phyloP scores from a whole-genome alignment of 352 stramenopile genomes.

The Phytophthora tubulina region DNA sequence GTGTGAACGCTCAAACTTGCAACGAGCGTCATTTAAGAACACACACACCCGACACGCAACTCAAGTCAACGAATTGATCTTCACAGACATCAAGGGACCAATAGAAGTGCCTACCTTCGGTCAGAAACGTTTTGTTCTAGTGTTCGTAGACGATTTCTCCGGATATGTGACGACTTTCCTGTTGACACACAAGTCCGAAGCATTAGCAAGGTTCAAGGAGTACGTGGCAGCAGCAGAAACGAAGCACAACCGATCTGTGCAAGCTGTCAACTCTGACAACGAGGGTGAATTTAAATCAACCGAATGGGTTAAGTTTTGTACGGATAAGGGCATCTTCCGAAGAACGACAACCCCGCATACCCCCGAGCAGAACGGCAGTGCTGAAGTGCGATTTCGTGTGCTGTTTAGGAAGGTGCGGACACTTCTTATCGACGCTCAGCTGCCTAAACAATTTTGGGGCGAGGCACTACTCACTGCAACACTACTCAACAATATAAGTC shows the following conservation, averaged over 20 bases:
- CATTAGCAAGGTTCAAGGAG: conserved; percentile 6
- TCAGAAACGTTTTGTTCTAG: neutral
- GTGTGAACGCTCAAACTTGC: conserved; percentile 15
- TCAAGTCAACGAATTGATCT: conserved; percentile 19
- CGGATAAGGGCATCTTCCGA: conserved; percentile 1
- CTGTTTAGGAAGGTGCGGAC: conserved; percentile 20
- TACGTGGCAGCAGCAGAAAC: conserved; percentile 2
- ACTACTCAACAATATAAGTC: conserved; percentile 5
- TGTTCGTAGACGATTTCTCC: conserved; percentile 21
- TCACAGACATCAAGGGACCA: conserved; percentile 22
- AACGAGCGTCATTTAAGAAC: conserved; percentile 11
- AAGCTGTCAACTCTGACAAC: conserved; percentile 14
- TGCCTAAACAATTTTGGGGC: conserved; percentile 29
- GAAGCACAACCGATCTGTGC: conserved; percentile 18
- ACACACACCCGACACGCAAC: conserved; percentile 9
- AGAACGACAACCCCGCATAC: neutral
- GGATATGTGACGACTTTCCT: conserved; percentile 8
- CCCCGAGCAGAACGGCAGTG: conserved; percentile 25
- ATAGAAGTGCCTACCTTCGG: conserved; percentile 21
- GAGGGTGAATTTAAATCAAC: conserved; percentile 10
- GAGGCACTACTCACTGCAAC: conserved; percentile 3
- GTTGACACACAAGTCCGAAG: conserved; percentile 13
- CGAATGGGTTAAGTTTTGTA: conserved; percentile 6
- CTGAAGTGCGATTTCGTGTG: conserved; percentile 22
- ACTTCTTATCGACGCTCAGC: conserved; percentile 12